A percentile compares a stretch with the other conserved stretches of the same genome.
These are phyloP conservation scores for Phytopythium aichiense DNA, from an alignment of 352 stramenopile species.

Conservation along the genomic window DNA sequence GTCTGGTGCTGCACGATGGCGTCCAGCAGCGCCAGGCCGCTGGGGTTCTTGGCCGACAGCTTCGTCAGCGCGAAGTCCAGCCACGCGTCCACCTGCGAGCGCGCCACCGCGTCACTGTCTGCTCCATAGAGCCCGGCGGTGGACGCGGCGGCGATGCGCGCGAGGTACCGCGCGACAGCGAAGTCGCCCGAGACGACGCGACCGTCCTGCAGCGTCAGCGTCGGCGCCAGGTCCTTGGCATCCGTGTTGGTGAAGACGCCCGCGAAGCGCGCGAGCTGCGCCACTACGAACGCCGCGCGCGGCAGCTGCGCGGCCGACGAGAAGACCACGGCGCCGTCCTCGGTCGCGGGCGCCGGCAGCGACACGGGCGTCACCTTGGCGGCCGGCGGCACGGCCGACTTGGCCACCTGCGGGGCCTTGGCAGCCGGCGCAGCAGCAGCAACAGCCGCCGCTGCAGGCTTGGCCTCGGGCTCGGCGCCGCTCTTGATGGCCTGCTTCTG, in stretches of 20 bases:
- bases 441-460: slow-evolving; percentile 10
- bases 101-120: slow-evolving; percentile 40
- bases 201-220: slow-evolving; percentile 46
- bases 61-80: slow-evolving; percentile 89
- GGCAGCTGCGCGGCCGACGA: slow-evolving; percentile 50
- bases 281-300: slow-evolving; percentile 60
- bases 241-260: slow-evolving; percentile 49
- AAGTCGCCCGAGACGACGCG: slow-evolving; percentile 77
- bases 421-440: background rate
- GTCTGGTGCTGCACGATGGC: slow-evolving; percentile 85
- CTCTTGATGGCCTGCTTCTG: slow-evolving; percentile 71
- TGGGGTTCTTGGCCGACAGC: slow-evolving; percentile 32
- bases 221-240: slow-evolving; percentile 43
- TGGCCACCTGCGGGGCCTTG: slow-evolving; percentile 18
- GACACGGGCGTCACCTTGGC: slow-evolving; percentile 25
- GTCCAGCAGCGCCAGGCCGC: slow-evolving; percentile 84
- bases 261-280: slow-evolving; percentile 49
- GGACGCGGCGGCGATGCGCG: slow-evolving; percentile 30
- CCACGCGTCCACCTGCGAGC: slow-evolving; percentile 89
- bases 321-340: slow-evolving; percentile 61
- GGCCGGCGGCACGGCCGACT: slow-evolving; percentile 15
- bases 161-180: slow-evolving; percentile 68
- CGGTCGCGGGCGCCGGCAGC: slow-evolving; percentile 33
- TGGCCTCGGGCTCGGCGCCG: slow-evolving; percentile 14
- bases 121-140: slow-evolving; percentile 51